phyloP scores from a whole-genome alignment of 352 stramenopile species.

The Aphanomyces invadans region DNA sequence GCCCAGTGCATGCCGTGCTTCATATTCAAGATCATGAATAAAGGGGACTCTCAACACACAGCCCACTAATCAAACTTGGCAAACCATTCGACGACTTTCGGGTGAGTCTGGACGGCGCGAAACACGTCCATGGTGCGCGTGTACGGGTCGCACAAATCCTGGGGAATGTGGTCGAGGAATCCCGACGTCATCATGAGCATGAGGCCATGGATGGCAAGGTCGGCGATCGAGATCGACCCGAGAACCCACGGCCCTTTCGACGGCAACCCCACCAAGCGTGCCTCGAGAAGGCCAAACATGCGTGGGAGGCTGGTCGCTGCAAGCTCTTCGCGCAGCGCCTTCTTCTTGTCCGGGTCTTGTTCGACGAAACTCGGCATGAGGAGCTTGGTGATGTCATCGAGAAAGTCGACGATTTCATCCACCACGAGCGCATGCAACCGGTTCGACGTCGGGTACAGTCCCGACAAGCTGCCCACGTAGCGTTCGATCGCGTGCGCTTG shows the following conservation, averaged over 20 bases:
- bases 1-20: no score
- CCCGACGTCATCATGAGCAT: conserved; percentile 5
- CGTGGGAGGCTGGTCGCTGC: background rate
- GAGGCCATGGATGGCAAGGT: conserved; percentile 4
- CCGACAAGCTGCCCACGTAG: conserved; percentile 44
- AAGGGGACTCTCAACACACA: no score
- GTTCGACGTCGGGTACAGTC: conserved; percentile 37
- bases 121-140: background rate
- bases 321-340: conserved; percentile 1
- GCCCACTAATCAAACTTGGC: background rate
- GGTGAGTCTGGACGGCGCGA: background rate
- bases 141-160: background rate
- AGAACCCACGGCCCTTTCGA: conserved; percentile 4
- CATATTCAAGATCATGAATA: no score
- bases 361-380: conserved; percentile 20
- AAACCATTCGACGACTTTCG: conserved; percentile 3
- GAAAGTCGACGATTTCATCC: conserved; percentile 34
- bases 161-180: conserved; percentile 7
- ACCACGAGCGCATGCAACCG: conserved; percentile 30
- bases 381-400: conserved; percentile 30
- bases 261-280: background rate
- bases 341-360: conserved; percentile 19
- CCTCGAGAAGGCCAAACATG: conserved; percentile 7
- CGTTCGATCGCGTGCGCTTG: conserved; percentile 55
- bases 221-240: background rate